A percentile compares a stretch with the other conserved stretches of the same genome.
phyloP scores from a whole-genome alignment of 1,139 yeast genomes.

The Taiozyma sp. region DNA sequence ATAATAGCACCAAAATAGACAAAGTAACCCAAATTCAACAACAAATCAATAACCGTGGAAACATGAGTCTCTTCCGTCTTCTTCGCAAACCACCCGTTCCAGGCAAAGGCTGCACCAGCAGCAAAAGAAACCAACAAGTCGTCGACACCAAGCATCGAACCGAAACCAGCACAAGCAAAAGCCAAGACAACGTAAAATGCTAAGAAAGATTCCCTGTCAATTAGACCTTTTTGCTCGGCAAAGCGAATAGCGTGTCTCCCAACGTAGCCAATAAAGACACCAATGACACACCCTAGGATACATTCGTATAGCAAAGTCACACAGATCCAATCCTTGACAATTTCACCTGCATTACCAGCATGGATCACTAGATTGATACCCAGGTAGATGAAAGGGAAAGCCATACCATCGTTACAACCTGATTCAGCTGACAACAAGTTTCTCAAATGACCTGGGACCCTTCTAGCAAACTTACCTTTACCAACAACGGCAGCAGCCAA shows the following conservation, averaged over 20 bases:
- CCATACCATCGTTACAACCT: conserved; percentile 98
- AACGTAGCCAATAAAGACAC: conserved; percentile 67
- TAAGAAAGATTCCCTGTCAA: conserved; percentile 90
- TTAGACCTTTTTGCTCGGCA: conserved; percentile 69
- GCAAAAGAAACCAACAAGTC: conserved; percentile 90
- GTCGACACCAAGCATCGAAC: conserved; percentile 90
- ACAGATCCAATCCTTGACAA: conserved; percentile 81
- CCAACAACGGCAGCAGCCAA: conserved; percentile 98
- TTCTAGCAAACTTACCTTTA: conserved; percentile 92
- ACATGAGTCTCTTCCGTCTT: conserved; percentile 91
- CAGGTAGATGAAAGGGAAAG: conserved; percentile 86
- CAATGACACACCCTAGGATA: conserved; percentile 74
- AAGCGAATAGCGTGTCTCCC: conserved; percentile 71
- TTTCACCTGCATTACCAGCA: conserved; percentile 58
- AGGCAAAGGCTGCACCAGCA: conserved; percentile 94
- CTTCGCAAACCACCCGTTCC: conserved; percentile 92
- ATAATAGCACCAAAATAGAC: conserved; percentile 92
- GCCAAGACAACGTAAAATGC: conserved; percentile 88
- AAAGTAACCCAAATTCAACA: conserved; percentile 81
- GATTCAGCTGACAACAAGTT: conserved; percentile 89
- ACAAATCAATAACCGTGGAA: conserved; percentile 83
- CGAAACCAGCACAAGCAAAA: conserved; percentile 87
- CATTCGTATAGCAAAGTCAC: conserved; percentile 85
- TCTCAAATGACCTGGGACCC: conserved; percentile 95
- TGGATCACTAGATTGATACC: conserved; percentile 66